Conservation (phyloP, 1,139 yeast genomes). For the Saccharomyces pastorianus region DNA sequence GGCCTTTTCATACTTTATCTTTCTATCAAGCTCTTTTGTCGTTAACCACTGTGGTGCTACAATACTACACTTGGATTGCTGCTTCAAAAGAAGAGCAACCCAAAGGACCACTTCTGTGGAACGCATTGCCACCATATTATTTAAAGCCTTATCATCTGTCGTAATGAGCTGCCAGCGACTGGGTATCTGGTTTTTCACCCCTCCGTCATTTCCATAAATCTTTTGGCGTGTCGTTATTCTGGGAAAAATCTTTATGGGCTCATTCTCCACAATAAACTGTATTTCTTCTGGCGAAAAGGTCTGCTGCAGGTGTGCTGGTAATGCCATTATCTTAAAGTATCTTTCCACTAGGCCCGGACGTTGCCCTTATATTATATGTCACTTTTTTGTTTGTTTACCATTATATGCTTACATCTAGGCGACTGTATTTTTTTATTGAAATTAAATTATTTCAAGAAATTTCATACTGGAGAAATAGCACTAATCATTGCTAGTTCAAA, state of each 20-base stretch:
- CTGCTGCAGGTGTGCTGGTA: slow-evolving; percentile 48
- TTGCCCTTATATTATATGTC: background rate
- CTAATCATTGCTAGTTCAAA: background rate
- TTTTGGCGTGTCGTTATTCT: slow-evolving; percentile 28
- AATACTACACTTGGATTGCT: slow-evolving; percentile 78
- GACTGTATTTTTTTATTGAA: background rate
- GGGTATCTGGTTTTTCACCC: background rate
- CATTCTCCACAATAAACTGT: slow-evolving; percentile 79
- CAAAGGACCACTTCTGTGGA: slow-evolving; percentile 73
- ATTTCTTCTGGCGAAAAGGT: slow-evolving; percentile 72
- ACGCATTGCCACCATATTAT: slow-evolving; percentile 50
- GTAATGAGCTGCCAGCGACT: slow-evolving; percentile 21
- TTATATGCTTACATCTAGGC: background rate
- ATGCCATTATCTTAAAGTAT: slow-evolving; percentile 41
- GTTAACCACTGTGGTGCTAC: slow-evolving; percentile 87
- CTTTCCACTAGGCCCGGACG: background rate
- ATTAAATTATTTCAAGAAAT: background rate
- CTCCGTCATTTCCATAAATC: slow-evolving; percentile 9
- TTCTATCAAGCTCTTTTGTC: slow-evolving; percentile 44
- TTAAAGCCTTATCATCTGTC: slow-evolving; percentile 42
- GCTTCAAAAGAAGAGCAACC: slow-evolving; percentile 76
- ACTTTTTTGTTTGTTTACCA: background rate
- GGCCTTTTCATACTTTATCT: slow-evolving; percentile 61
- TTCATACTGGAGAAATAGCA: background rate
- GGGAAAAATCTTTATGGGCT: slow-evolving; percentile 63